Evolutionary conservation across 495 filamentous ascomycete genomes (phyloP), one percentile per base, ranked within the genome.

Genomic region (Tuber calosporum): DNA sequence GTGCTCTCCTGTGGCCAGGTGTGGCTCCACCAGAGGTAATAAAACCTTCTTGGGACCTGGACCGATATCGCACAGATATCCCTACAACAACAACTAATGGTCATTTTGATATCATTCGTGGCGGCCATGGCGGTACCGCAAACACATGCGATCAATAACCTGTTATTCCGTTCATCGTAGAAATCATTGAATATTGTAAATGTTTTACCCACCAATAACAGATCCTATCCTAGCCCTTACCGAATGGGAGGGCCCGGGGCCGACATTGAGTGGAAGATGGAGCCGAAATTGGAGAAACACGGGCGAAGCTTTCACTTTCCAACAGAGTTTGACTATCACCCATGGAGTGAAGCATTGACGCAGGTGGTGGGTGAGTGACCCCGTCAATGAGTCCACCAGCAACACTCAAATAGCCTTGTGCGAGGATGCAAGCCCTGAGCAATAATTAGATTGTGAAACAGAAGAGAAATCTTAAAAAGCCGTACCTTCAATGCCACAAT

Each of bases 211-310:
- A 40, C 78, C 73, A 76, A 88, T 82, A 58, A 85, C 73, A 68
- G 87, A 89, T 72, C 84, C 81, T 53, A 89, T 87, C 66, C 82
- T 82, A 38, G 84, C 86, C 72, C 84, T 83, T 70, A 84, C 85
- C 11, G 86, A 88, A 30, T 83, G 74, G 74, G 87, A 88, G 17
- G 87, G 87, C 26, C 85, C 84, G 43, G 87, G 87, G 11, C 87
- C 86, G 67, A 87, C 83, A 69, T 86, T 83, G 3, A 87, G 80
- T 2, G 87, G 87, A 39, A 88, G 80, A 71, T 85, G 86, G 41
- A 89, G 66, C 30, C 84, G 81, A 74, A 89, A 88, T 4, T 86
- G 86, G 30, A 88, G 69, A 66, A 82, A 78, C 6, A 83, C 82
- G 11, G 77, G 79, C 0, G 85, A 87, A 15, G 85, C 84, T 67